A percentile compares a stretch with the other conserved stretches of the same genome.
Evolutionary conservation across 495 filamentous ascomycete species (phyloP).

Genomic region (Hypoxylon lienhwacheense): DNA sequence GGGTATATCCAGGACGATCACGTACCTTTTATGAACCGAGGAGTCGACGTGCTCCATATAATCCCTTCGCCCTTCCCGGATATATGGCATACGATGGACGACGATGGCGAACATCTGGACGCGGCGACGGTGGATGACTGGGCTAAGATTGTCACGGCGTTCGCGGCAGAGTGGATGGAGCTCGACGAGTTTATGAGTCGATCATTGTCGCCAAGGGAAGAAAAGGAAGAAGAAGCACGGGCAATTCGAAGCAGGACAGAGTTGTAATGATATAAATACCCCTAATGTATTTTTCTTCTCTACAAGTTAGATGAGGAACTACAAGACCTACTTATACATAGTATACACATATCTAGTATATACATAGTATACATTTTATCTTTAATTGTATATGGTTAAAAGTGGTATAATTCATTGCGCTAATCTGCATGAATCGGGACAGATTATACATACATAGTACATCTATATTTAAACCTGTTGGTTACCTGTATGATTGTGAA

Average conservation of each 20-base stretch:
- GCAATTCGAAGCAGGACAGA: conserved; percentile 20
- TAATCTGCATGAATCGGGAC: too few relatives aligned
- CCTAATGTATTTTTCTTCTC: too few relatives aligned
- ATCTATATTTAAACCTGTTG: too few relatives aligned
- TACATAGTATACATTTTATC: too few relatives aligned
- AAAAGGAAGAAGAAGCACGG: conserved; percentile 15
- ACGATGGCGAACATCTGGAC: conserved; percentile 84
- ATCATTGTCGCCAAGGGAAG: too few relatives aligned
- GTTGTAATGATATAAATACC: conserved; percentile 11
- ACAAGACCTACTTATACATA: too few relatives aligned
- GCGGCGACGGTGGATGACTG: conserved; percentile 78
- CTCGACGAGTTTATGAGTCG: conserved; percentile 27
- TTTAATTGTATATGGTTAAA: too few relatives aligned
- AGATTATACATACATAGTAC: too few relatives aligned
- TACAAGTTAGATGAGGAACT: too few relatives aligned
- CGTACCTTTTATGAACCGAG: conserved; percentile 76
- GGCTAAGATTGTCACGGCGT: conserved; percentile 75
- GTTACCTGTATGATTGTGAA: too few relatives aligned
- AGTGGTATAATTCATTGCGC: too few relatives aligned
- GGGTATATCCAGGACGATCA: conserved; percentile 74
- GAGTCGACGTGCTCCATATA: conserved; percentile 80
- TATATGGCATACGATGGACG: conserved; percentile 80
- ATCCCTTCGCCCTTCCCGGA: conserved; percentile 77
- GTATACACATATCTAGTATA: too few relatives aligned
- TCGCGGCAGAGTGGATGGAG: conserved; percentile 85